Evolutionary conservation across 2,329 filamentous ascomycete genomes (phyloP).

Genomic region (Pezicula radicicola): DNA sequence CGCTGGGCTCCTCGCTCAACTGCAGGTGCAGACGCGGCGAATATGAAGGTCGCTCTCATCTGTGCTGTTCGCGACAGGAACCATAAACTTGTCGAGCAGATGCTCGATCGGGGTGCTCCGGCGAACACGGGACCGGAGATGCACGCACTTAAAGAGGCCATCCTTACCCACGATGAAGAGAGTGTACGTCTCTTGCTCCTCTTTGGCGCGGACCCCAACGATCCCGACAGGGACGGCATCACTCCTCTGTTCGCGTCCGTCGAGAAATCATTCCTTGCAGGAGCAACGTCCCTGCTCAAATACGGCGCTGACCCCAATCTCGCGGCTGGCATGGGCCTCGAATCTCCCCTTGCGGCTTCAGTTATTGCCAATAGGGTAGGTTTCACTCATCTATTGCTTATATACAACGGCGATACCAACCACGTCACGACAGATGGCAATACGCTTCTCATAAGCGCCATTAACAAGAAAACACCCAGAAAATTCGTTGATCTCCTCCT

Average conservation of each 20-base stretch:
- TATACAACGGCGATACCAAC: constrained; percentile 58
- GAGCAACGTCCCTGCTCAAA: constrained; percentile 57
- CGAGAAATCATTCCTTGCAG: constrained; percentile 52
- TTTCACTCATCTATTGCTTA: constrained; percentile 57
- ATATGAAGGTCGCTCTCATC: constrained; percentile 45
- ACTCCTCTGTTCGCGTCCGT: constrained; percentile 50
- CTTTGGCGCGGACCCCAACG: constrained; percentile 56
- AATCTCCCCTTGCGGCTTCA: constrained; percentile 52
- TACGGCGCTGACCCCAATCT: constrained; percentile 61
- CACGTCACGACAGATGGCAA: constrained; percentile 52
- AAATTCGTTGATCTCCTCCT: constrained; percentile 57
- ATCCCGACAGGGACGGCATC: constrained; percentile 42
- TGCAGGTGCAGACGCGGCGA: constrained; percentile 37
- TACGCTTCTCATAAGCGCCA: constrained; percentile 57
- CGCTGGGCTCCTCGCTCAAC: constrained; percentile 47
- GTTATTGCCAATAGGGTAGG: constrained; percentile 49
- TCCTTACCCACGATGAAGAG: constrained; percentile 48
- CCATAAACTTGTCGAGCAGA: constrained; percentile 52
- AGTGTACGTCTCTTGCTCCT: constrained; percentile 51
- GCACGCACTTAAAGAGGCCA: constrained; percentile 50
- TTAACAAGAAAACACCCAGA: constrained; percentile 54
- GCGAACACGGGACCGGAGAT: constrained; percentile 44
- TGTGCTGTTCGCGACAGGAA: constrained; percentile 55
- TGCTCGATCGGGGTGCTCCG: constrained; percentile 55
- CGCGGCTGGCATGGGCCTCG: constrained; percentile 43